Evolutionary conservation across 2,329 filamentous ascomycete species (phyloP), one percentile per base, ranked within the genome.

Genomic region (Xylaria sp.): DNA sequence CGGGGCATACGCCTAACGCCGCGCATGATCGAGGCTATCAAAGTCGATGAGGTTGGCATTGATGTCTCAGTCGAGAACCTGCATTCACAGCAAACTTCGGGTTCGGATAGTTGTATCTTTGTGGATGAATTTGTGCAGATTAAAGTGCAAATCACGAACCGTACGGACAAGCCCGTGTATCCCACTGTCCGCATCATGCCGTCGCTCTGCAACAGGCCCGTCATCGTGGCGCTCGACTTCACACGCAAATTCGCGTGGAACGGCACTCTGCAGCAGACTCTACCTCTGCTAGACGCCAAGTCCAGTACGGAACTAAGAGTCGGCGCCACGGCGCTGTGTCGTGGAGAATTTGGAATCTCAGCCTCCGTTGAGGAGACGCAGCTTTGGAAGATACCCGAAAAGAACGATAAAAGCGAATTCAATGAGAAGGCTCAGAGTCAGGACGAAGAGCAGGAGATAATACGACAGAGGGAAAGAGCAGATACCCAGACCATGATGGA

Each of bases 171-270:
- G 46, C 87, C 91, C 0, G 89, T 97, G 41, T 86, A 89, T 54
- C 90, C 93, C 0, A 83, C 97, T 0, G 83, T 97, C 51, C 88
- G 94, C 46, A 82, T 97, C 15, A 88, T 94, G 79, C 94, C 94
- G 0, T 88, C 90, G 60, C 86, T 97, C 18, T 88, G 92, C 54
- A 88, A 94, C 76, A 89, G 94, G 18, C 88, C 92, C 0, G 85
- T 88, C 60, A 90, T 89, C 69, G 85, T 92, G 15, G 92, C 93
- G 2, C 87, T 97, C 18, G 94, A 97, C 78, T 88, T 95, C 65
- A 92, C 92, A 51, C 90, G 93, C 76, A 93, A 94, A 72, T 87
- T 97, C 63, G 90, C 91, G 1, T 96, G 93, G 91, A 95, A 94
- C 72, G 94, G 94, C 1, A 90, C 92, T 37, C 81, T 97, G 66